Percentiles rank a stretch among this genome's conserved stretches.
These are phyloP conservation scores for Globisporangium yorkense DNA, from an alignment of 352 stramenopile species.

Conservation along the genomic window DNA sequence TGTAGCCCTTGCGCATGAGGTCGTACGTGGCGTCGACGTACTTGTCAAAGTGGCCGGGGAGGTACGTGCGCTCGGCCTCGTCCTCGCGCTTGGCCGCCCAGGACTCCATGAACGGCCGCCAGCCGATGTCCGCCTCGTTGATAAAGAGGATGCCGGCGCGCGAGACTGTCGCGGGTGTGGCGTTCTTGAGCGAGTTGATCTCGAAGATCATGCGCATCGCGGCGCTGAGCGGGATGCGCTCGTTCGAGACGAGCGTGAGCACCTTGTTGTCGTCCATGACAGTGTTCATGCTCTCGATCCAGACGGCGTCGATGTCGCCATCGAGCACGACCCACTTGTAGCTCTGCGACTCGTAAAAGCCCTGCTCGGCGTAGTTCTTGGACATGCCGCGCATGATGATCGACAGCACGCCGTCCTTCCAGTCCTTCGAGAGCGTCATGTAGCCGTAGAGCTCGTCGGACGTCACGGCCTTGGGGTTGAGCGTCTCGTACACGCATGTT, in stretches of 20 bases:
- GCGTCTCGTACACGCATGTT: constrained; percentile 84
- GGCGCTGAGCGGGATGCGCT: constrained; percentile 74
- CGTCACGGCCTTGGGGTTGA: constrained; percentile 86
- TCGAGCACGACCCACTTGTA: constrained; percentile 90
- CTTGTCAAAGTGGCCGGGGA: constrained; percentile 94
- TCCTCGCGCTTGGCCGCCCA: constrained; percentile 91
- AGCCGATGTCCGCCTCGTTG: constrained; percentile 91
- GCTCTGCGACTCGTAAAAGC: constrained; percentile 93
- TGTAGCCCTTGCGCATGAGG: constrained; percentile 93
- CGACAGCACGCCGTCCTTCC: constrained; percentile 85
- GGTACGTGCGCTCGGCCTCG: constrained; percentile 88
- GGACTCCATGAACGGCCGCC: constrained; percentile 95
- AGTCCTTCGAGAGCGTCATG: constrained; percentile 89
- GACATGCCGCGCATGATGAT: constrained; percentile 91
- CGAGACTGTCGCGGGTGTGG: constrained; percentile 80
- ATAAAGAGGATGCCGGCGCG: constrained; percentile 87
- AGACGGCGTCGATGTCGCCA: constrained; percentile 85
- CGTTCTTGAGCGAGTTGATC: constrained; percentile 88
- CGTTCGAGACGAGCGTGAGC: constrained; percentile 89
- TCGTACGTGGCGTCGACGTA: constrained; percentile 94
- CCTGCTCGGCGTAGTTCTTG: constrained; percentile 86
- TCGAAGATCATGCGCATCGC: constrained; percentile 91
- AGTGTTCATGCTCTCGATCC: constrained; percentile 94
- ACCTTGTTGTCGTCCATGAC: constrained; percentile 98
- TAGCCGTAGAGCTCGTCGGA: constrained; percentile 92